Base-by-base conservation (phyloP, 805 yeast species). In the Wickerhamomyces kurtzmanii region DNA sequence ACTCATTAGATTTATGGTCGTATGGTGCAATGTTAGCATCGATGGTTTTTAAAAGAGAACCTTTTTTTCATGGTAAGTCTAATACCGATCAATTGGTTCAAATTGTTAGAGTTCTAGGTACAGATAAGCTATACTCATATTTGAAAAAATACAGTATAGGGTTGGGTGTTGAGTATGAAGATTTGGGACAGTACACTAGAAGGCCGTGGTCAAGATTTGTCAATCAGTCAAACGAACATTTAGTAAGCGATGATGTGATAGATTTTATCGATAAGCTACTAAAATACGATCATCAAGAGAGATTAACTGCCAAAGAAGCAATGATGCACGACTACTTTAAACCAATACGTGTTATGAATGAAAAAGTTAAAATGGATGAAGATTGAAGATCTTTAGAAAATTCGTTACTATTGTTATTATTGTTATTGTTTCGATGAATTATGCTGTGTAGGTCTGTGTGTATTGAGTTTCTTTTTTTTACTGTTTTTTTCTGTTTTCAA, bases 1-100 rank as follows among this genome's bases (percentile, higher is more conserved):
- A 86, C 53, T 79, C 91, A 9, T 62, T 86, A 32, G 96, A 86
- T 52, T 53, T 86, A 43, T 86, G 96, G 96, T 78, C 93, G 9
- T 77, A 71, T 37, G 96, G 95, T 11, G 87, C 94, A 33, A 84
- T 83, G 84, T 59, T 86, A 27, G 95, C 94, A 8, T 77, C 91
- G 9, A 82, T 86, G 53, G 75, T 84, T 19, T 84, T 85, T 60
- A 81, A 79, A 47, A 81, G 76, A 47, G 96, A 86, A 46, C 96
- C 96, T 9, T 82, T 86, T 39, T 86, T 86, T 68, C 89, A 83
- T 51, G 96, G 95, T 13, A 77, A 82, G 36, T 80, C 93, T 13
- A 86, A 86, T 53, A 82, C 86, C 22, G 95, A 86, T 57, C 96
- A 86, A 57, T 60, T 86, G 45, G 94, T 86, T 15, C 87, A 84